phyloP scores from a whole-genome alignment of 441 rosid genomes.

The Euphorbia celastroides region DNA sequence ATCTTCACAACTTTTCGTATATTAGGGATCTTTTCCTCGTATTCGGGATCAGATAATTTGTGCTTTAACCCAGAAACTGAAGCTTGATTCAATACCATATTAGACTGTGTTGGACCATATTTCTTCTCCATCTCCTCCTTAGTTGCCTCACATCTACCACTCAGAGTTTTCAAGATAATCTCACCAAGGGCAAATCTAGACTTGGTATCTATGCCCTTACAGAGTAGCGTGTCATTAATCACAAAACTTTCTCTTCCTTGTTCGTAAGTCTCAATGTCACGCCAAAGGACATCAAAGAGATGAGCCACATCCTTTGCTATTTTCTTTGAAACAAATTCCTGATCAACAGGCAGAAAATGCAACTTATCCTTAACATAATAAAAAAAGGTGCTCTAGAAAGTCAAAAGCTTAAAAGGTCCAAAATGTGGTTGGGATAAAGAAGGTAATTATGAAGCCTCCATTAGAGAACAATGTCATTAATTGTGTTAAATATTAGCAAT shows the following conservation, averaged over 20 bases:
- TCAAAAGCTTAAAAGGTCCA: neutral
- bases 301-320: conserved; percentile 27
- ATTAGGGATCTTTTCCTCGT: conserved; percentile 22
- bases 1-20: conserved; percentile 24
- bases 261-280: conserved; percentile 33
- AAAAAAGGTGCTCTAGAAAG: neutral
- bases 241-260: conserved; percentile 26
- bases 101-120: conserved; percentile 14
- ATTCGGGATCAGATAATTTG: conserved; percentile 19
- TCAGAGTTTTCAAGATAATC: conserved; percentile 67
- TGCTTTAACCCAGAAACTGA: conserved; percentile 15
- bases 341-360: conserved; percentile 17
- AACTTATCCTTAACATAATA: neutral
- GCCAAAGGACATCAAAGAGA: conserved; percentile 42
- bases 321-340: conserved; percentile 65
- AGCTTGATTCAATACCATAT: conserved; percentile 12
- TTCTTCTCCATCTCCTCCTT: conserved; percentile 18
- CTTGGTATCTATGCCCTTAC: conserved; percentile 51
- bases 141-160: conserved; percentile 25
- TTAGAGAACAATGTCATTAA: neutral
- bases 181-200: conserved; percentile 67
- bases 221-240: conserved; percentile 44
- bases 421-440: neutral
- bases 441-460: conserved; percentile 2
- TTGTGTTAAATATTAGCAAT: neutral